Base-by-base conservation (phyloP, 2,329 filamentous ascomycete genomes). In the Alternaria postmessia region DNA sequence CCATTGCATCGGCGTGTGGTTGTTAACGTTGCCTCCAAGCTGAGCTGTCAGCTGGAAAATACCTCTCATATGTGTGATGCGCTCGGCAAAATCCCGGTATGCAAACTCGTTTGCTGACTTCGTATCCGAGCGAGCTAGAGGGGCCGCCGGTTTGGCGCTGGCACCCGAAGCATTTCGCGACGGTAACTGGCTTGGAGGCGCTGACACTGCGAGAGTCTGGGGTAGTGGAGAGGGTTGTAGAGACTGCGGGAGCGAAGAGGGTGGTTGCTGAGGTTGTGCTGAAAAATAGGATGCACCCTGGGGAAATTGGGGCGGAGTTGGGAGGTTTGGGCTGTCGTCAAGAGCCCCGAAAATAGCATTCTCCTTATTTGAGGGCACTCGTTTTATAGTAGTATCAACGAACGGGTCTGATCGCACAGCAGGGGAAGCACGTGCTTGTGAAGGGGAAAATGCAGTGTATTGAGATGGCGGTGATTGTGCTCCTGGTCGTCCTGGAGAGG, bases 31-130 rank as follows among this genome's bases (percentile, higher is more conserved):
- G 63, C 87, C 88, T 30, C 89, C 83, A 32, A 89, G 86, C 75
- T 96, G 92, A 0, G 93, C 89, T 58, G 94, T 91, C 43, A 94
- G 79, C 38, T 88, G 85, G 73, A 96, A 96, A 3, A 95, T 83
- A 65, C 90, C 88, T 62, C 87, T 89, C 68, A 95, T 86, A 73
- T 94, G 91, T 20, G 85, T 86, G 3, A 91, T 91, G 26, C 93
- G 89, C 6, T 81, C 75, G 4, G 88, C 86, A 74, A 97, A 96
- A 12, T 89, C 86, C 7, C 85, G 79, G 51, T 94, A 83, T 0
- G 92, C 89, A 7, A 67, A 47, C 48, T 79, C 75, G 7, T 69
- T 74, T 28, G 75, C 67, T 18, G 72, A 58, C 51, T 59, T 73
- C 2, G 75, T 77, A 48, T 78, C 75, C 3, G 76, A 77, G 24